These are phyloP conservation scores for Copromyces sp. DNA, from an alignment of 495 filamentous ascomycete genomes.

Conservation along the genomic window DNA sequence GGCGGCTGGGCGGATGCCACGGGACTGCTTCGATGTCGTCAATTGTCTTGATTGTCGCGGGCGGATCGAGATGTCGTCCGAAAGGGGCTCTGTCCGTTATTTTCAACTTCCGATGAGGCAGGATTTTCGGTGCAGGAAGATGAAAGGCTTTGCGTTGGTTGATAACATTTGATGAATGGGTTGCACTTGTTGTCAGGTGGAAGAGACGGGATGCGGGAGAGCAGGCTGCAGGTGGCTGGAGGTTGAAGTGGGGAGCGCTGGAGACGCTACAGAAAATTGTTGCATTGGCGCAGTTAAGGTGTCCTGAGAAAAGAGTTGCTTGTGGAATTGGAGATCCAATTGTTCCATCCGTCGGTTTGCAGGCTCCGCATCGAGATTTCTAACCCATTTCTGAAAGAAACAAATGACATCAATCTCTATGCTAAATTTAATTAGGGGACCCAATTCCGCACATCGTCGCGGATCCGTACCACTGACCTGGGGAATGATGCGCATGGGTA, in stretches of 20 bases:
- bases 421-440: not conserved
- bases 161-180: not conserved
- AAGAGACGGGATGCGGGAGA: no score
- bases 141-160: not conserved
- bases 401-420: not conserved
- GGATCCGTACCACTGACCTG: not conserved
- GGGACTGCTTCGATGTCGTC: not conserved
- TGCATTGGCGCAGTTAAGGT: not conserved
- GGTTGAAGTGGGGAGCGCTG: not conserved
- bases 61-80: not conserved
- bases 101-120: not conserved
- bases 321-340: not conserved
- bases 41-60: not conserved
- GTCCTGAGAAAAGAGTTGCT: not conserved
- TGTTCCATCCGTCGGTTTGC: not conserved
- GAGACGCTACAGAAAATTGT: not conserved
- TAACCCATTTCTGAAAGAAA: not conserved
- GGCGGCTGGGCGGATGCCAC: not conserved
- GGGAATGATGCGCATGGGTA: not conserved
- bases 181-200: no score
- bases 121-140: not conserved
- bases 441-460: not conserved
- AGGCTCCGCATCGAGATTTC: not conserved
- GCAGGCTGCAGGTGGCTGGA: not conserved
- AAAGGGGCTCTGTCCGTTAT: not conserved